Evolutionary conservation across 1,139 yeast species (phyloP), one percentile per base, ranked within the genome.

Genomic region (Sugiyamaella sp.): DNA sequence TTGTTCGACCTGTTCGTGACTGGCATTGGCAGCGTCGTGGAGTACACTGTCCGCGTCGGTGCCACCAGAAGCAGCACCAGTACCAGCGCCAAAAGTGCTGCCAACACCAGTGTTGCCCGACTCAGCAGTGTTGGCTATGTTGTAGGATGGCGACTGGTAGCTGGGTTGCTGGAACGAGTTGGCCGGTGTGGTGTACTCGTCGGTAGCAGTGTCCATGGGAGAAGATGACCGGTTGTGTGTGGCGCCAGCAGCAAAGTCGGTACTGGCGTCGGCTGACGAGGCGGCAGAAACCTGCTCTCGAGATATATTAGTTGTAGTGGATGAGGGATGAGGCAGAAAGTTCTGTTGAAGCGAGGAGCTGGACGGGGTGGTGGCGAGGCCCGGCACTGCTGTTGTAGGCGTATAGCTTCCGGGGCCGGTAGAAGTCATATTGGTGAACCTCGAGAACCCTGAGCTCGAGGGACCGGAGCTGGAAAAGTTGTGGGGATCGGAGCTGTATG

Each of bases 231-330:
- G 50, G 32, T 46, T 38, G 14, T 46, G 50, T 8, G 22, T 9
- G 25, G 22, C 3, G 4, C 6, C 12, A 19, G 3, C 14, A 17
- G 24, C 14, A n/a, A 3, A 20, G 17, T 39, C 53, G 10, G 56
- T 24, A 10, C 57, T 49, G 8, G 60, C 35, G 10, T 50, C 54
- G 12, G 63, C 51, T n/a, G 64, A 57, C 2, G 63, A 51, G 8
- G 57, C 54, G 21, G 62, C 62, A 5, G 61, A 53, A 5, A 60
- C 66, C 20, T 56, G 55, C 8, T 60, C 68, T 63, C 65, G 63
- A 45, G 70, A 59, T 49, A 67, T 57, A 51, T 64, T 62, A 33
- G 71, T 62, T 25, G 71, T 62, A 10, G 66, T 57, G 2, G 59
- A 56, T 12, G 67, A 58, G 12, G 70, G 66, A 37, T 62, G 63